Base-by-base conservation (phyloP, 805 yeast species). In the Phaffomyces thermotolerans region DNA sequence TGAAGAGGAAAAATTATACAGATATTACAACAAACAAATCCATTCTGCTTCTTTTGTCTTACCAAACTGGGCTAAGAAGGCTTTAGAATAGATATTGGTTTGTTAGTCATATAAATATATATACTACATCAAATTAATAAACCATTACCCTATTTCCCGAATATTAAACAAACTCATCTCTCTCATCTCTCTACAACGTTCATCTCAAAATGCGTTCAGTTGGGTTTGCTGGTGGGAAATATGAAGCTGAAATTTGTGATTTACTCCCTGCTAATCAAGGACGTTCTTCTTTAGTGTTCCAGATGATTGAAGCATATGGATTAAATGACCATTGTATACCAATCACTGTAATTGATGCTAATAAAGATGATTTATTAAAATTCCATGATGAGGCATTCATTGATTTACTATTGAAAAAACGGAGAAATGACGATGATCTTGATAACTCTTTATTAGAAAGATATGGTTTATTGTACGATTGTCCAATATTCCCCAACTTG, bases 1-100 rank as follows among this genome's bases (percentile, higher is more conserved):
- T 20, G 22, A 77, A 50, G 95, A 85, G 61, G 66, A 60, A 23
- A 69, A 78, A 63, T 62, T 83, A 57, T 79, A 79, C 78, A 76
- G 76, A 58, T 91, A 93, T 72, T 91, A 91, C 74, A 88, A 81
- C 66, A 76, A 78, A 59, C 75, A 74, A 56, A 82, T 93, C 53
- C 99, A 91, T 67, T 75, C 72, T 60, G 95, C 97, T 39, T 77
- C 96, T 17, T 91, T 89, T 58, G 85, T 89, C 47, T 74, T 93
- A 63, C 99, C 98, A 55, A 89, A 80, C 52, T 91, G 91, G 81
- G 98, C 95, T 48, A 72, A 78, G 52, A 68, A 66, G 51, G 78
- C 68, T 54, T 61, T 76, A 47, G 59, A 67, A 45, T 60, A 41
- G 17, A 22, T 20, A 4, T 30, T 15, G 4, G 12, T 27, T 27